These are phyloP conservation scores for Gracilaria gracilis DNA, from an alignment of 23 red algal species.

Conservation along the genomic window DNA sequence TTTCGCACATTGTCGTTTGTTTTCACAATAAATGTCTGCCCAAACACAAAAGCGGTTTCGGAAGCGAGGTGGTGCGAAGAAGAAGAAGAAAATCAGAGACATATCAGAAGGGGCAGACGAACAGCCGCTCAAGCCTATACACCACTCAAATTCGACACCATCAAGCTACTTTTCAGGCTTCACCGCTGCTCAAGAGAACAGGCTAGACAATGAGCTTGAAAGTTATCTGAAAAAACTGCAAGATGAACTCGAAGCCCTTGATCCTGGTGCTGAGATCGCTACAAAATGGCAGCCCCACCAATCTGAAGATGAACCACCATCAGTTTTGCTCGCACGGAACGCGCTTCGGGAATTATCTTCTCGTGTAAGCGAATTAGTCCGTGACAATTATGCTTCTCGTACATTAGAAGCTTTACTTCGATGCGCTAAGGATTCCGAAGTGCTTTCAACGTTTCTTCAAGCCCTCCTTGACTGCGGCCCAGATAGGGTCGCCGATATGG, in stretches of 20 bases:
- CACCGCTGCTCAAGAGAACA: neutral
- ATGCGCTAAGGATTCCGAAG: constrained; percentile 36
- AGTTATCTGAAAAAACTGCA: constrained; percentile 13
- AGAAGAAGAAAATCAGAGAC: constrained; percentile 49
- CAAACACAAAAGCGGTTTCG: constrained; percentile 52
- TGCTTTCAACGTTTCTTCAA: constrained; percentile 4
- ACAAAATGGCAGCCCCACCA: constrained; percentile 6
- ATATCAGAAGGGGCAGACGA: neutral
- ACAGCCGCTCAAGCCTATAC: neutral
- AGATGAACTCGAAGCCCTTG: constrained; percentile 44
- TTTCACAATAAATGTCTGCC: neutral
- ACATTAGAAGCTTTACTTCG: constrained; percentile 57
- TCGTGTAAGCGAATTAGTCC: constrained; percentile 27
- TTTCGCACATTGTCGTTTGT: neutral
- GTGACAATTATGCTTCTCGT: constrained; percentile 43
- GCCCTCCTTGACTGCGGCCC: constrained; percentile 44
- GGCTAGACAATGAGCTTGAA: constrained; percentile 1
- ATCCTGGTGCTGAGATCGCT: constrained; percentile 20
- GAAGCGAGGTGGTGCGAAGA: constrained; percentile 58
- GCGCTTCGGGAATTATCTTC: constrained; percentile 46
- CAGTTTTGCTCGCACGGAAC: constrained; percentile 62
- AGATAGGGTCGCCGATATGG: constrained; percentile 33
- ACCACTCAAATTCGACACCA: neutral
- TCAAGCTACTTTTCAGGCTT: constrained; percentile 27
- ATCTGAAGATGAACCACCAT: constrained; percentile 44